Percentiles rank a stretch among this genome's conserved stretches.
Conservation (phyloP, 2,329 filamentous ascomycete genomes). For the Sporothrix mexicana region DNA sequence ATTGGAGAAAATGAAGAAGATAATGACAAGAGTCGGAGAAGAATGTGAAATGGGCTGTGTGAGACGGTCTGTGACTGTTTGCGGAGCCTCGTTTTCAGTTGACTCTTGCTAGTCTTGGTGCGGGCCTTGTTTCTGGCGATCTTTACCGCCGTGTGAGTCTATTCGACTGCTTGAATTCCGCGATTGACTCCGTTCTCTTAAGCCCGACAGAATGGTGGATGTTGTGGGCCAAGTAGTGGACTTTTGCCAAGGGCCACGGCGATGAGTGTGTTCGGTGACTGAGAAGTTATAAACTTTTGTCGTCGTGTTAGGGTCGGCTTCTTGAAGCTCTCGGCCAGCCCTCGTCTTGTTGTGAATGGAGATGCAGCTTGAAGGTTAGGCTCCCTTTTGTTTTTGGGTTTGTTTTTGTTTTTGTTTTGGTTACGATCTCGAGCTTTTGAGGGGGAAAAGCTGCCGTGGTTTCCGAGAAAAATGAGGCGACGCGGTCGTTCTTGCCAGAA, state of each 20-base stretch:
- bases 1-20: background rate
- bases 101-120: background rate
- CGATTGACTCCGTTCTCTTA: too few species aligned
- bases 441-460: background rate
- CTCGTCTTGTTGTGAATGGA: too few species aligned
- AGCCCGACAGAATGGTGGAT: background rate
- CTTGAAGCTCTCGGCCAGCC: too few species aligned
- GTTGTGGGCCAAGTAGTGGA: background rate
- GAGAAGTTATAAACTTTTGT: background rate
- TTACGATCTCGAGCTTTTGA: background rate
- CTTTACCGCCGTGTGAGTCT: constrained; percentile 10
- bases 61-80: background rate
- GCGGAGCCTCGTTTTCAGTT: background rate
- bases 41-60: background rate
- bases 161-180: background rate
- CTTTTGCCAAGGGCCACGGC: background rate
- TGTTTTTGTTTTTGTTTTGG: background rate
- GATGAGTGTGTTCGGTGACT: constrained; percentile 7
- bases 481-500: constrained; percentile 4
- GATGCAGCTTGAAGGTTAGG: too few species aligned
- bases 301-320: background rate
- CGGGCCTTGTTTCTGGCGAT: background rate
- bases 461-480: background rate
- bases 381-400: too few species aligned
- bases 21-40: background rate